Evolutionary conservation across 768 basidiomycete genomes (phyloP).

Genomic region (Boletus speciosus): DNA sequence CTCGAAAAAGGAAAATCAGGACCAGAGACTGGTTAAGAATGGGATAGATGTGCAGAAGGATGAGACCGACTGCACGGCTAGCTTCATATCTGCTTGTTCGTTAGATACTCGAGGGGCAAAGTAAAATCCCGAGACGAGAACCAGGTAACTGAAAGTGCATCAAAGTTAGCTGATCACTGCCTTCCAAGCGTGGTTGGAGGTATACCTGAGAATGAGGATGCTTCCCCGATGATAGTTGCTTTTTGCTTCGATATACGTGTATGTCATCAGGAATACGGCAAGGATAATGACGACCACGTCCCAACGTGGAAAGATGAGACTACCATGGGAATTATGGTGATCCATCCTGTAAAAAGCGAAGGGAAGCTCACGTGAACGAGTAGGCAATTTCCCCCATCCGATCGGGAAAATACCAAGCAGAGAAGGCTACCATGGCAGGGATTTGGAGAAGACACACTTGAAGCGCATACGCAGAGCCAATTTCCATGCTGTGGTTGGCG

Average conservation of each 20-base stretch:
- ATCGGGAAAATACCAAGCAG: slow-evolving; percentile 87
- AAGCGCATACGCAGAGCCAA: slow-evolving; percentile 97
- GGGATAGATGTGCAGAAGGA: slow-evolving; percentile 1
- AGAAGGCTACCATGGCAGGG: slow-evolving; percentile 98
- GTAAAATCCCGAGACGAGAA: slow-evolving; percentile 89
- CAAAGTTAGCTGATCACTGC: not conserved
- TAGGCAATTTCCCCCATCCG: slow-evolving; percentile 83
- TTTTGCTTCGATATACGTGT: slow-evolving; percentile 98
- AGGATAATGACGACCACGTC: slow-evolving; percentile 93
- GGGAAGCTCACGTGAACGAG: slow-evolving; percentile 82
- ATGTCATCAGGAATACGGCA: slow-evolving; percentile 96
- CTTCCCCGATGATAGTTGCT: slow-evolving; percentile 97
- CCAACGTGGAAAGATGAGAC: slow-evolving; percentile 97
- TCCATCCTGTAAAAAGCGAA: not conserved
- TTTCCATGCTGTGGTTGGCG: slow-evolving; percentile 80
- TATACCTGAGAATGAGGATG: slow-evolving; percentile 87
- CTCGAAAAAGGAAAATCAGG: slow-evolving; percentile 1
- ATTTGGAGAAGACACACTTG: slow-evolving; percentile 98
- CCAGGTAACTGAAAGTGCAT: slow-evolving; percentile 67
- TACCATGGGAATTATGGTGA: slow-evolving; percentile 31
- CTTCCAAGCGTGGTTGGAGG: not conserved
- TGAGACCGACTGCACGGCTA: slow-evolving; percentile 1
- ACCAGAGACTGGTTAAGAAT: slow-evolving; percentile 15
- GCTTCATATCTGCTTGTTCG: slow-evolving; percentile 15
- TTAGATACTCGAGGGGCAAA: slow-evolving; percentile 59